Evolutionary conservation across 1,284 basidiomycete genomes (phyloP), one percentile per base, ranked within the genome.

Genomic region (Moesziomyces sp.): DNA sequence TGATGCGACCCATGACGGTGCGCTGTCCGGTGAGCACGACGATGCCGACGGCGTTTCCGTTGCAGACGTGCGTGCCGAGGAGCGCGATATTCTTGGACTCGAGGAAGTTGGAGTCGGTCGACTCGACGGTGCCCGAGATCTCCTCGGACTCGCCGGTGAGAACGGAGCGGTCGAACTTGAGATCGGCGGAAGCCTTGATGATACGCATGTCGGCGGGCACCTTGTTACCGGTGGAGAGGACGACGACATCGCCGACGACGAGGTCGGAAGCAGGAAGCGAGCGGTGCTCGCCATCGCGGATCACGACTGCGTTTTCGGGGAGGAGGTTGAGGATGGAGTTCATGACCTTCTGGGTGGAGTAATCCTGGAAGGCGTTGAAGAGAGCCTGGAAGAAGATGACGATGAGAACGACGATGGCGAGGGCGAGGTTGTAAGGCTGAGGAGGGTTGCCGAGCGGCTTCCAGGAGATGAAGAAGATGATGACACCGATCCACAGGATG

Each of bases 211-310:
- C 87, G 11, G 86, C 86, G 0, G 89, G 88, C 3, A 84, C 68
- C 59, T 83, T 83, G 52, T 73, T 68, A 13, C 88, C 88, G 58
- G 88, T 77, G 9, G 81, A 74, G 34, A 86, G 59, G 34, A 80
- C 53, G 46, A 91, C 90, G 49, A 91, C 78, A 78, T 92, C 90
- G 23, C 90, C 90, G 72, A 88, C 89, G 49, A 91, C 90, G 3
- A 92, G 85, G 23, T 89, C 87, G 16, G 88, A 86, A 11, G 90
- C 90, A 26, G 90, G 88, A 55, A 91, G 87, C 3, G 86, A 87
- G 43, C 83, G 81, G 65, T 90, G 87, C 7, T 87, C 85, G 4
- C 88, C 88, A 64, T 89, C 89, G 44, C 90, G 88, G 53, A 91
- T 85, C 50, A 90, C 89, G 83, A 85, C n/a, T 86, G 88, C 43